Conservation (phyloP, 257 asterid genomes). For the Linderniella brevidens region DNA sequence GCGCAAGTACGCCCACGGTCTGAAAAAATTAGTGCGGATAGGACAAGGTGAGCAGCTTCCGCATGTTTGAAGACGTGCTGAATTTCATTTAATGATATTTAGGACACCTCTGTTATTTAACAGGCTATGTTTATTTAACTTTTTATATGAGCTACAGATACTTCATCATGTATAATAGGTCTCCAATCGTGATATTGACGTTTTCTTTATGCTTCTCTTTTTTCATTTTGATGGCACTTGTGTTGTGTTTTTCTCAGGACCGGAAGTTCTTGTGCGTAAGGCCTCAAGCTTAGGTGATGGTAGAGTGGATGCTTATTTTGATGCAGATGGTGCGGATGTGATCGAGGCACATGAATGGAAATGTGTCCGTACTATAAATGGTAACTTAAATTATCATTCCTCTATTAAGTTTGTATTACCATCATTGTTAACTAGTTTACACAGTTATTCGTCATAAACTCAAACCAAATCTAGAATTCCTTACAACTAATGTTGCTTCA, state of each 20-base stretch:
- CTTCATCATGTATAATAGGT: too few species aligned
- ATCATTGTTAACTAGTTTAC: background rate
- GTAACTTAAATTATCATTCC: conserved; percentile 24
- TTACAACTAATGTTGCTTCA: background rate
- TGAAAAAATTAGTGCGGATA: conserved; percentile 63
- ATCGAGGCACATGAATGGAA: conserved; percentile 88
- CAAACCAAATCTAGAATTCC: background rate
- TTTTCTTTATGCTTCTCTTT: too few species aligned
- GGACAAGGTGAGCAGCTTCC: conserved; percentile 68
- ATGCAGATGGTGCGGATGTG: conserved; percentile 67
- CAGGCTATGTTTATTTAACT: too few species aligned
- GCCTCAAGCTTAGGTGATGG: conserved; percentile 39
- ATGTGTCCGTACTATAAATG: conserved; percentile 81
- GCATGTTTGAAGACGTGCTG: too few species aligned
- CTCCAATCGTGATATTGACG: too few species aligned
- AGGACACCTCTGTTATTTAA: too few species aligned
- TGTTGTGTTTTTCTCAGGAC: conserved; percentile 41
- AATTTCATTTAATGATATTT: too few species aligned
- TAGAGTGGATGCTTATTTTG: conserved; percentile 32
- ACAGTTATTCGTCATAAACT: background rate
- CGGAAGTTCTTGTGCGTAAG: conserved; percentile 70
- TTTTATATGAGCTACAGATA: too few species aligned
- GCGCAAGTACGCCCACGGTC: conserved; percentile 70
- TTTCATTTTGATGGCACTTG: too few species aligned
- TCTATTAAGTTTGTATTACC: conserved; percentile 1